A percentile compares a stretch with the other conserved stretches of the same genome.
Conservation (phyloP, 805 yeast genomes). For the Pichia insulana region DNA sequence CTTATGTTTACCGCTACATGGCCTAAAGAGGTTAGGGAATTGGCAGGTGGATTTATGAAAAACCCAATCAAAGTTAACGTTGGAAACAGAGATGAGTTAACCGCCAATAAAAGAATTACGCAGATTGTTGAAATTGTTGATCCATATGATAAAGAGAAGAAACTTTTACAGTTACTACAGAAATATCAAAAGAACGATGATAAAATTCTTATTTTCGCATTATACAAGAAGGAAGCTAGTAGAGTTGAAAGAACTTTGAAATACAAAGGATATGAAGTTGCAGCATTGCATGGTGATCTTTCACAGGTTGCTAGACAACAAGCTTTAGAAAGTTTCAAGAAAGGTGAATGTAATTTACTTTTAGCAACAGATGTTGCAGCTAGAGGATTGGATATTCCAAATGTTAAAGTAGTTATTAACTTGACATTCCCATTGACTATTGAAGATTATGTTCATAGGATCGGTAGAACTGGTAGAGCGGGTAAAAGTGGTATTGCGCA, state of each 20-base stretch:
- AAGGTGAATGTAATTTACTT: constrained; percentile 64
- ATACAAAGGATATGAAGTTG: constrained; percentile 68
- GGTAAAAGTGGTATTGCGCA: constrained; percentile 95
- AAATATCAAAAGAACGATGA: constrained; percentile 69
- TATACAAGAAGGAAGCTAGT: constrained; percentile 94
- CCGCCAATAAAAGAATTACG: constrained; percentile 89
- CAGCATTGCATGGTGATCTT: constrained; percentile 95
- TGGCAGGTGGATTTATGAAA: constrained; percentile 79
- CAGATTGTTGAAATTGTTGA: constrained; percentile 93
- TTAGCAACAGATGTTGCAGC: constrained; percentile 99
- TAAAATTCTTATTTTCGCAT: constrained; percentile 83
- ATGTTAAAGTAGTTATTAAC: constrained; percentile 93
- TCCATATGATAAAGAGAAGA: constrained; percentile 69
- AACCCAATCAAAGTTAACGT: constrained; percentile 82
- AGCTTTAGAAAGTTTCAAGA: constrained; percentile 79
- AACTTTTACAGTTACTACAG: constrained; percentile 59
- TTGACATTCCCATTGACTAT: constrained; percentile 94
- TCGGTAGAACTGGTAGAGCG: constrained; percentile 99
- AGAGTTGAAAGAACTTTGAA: constrained; percentile 73
- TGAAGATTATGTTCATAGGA: constrained; percentile 98
- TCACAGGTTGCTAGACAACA: constrained; percentile 85
- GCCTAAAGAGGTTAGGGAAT: constrained; percentile 97
- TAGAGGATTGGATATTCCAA: constrained; percentile 94
- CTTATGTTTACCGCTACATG: constrained; percentile 99
- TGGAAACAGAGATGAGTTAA: constrained; percentile 89